These are phyloP conservation scores for Cavenderia fasciculata DNA, from an alignment of 78 protist species.

Conservation along the genomic window DNA sequence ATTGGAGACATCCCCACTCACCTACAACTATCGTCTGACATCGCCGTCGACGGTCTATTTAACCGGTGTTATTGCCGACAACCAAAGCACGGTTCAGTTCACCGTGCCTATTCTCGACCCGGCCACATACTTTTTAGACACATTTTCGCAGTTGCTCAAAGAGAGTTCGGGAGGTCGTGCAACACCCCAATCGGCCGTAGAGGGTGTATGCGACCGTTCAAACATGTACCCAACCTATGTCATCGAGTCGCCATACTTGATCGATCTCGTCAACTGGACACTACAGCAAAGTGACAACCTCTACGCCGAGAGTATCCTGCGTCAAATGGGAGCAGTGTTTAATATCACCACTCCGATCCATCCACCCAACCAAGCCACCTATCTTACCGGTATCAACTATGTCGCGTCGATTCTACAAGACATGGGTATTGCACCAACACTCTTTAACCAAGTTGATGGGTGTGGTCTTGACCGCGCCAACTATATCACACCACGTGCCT, in stretches of 20 bases:
- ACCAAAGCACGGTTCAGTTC: not conserved
- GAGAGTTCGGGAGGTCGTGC: not conserved
- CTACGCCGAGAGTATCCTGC: conserved; percentile 54
- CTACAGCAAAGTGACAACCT: conserved; percentile 17
- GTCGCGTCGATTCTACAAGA: not conserved
- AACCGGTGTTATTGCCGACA: no score
- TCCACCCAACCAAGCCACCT: not conserved
- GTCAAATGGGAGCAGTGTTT: conserved; percentile 10
- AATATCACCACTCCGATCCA: not conserved
- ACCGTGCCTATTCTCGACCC: conserved; percentile 39
- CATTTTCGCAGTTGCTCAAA: not conserved
- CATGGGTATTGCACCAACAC: not conserved
- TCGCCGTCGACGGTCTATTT: no score
- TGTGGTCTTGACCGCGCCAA: conserved; percentile 38
- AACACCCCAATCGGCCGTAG: not conserved
- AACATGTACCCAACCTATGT: conserved; percentile 1
- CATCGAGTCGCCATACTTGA: not conserved
- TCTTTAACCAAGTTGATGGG: conserved; percentile 37
- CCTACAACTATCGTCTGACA: no score
- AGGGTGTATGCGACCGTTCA: conserved; percentile 24
- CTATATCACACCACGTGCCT: conserved; percentile 32
- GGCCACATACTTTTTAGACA: conserved; percentile 10
- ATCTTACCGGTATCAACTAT: not conserved
- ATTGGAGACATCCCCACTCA: not conserved
- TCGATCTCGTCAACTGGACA: conserved; percentile 19